Percentiles rank a stretch among this genome's conserved stretches.
These are phyloP conservation scores for Saturnispora mendoncae DNA, from an alignment of 805 yeast species.

Conservation along the genomic window DNA sequence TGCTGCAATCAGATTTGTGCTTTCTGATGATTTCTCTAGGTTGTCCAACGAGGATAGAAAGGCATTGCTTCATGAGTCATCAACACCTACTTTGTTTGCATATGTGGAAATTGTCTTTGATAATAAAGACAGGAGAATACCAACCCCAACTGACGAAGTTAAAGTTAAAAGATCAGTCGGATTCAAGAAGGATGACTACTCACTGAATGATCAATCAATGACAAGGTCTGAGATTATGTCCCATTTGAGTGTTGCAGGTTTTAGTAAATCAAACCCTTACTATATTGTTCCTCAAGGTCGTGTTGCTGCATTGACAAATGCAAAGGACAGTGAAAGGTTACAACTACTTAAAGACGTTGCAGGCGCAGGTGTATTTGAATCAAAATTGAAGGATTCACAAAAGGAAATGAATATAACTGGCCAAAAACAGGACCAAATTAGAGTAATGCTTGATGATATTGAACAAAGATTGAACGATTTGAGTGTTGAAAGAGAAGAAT, in stretches of 20 bases:
- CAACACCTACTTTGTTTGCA: slow-evolving; percentile 85
- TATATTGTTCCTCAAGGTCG: slow-evolving; percentile 97
- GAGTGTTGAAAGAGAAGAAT: slow-evolving; percentile 69
- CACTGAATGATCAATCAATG: slow-evolving; percentile 70
- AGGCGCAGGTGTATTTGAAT: slow-evolving; percentile 88
- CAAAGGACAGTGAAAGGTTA: slow-evolving; percentile 77
- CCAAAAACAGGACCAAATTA: slow-evolving; percentile 61
- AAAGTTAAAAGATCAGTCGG: slow-evolving; percentile 83
- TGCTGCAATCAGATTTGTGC: slow-evolving; percentile 87
- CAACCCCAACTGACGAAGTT: slow-evolving; percentile 59
- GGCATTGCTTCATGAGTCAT: slow-evolving; percentile 81
- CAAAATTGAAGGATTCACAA: slow-evolving; percentile 64
- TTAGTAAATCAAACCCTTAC: slow-evolving; percentile 82
- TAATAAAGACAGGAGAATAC: slow-evolving; percentile 68
- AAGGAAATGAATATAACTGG: slow-evolving; percentile 72
- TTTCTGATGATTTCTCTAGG: slow-evolving; percentile 82
- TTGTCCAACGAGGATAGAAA: slow-evolving; percentile 80
- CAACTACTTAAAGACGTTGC: slow-evolving; percentile 81
- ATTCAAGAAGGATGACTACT: slow-evolving; percentile 85
- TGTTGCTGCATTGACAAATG: slow-evolving; percentile 79
- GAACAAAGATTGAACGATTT: slow-evolving; percentile 68
- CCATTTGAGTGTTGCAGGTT: slow-evolving; percentile 83
- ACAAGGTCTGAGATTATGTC: slow-evolving; percentile 76
- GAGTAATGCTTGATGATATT: slow-evolving; percentile 61
- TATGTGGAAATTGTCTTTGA: slow-evolving; percentile 86